Evolutionary conservation across 768 basidiomycete genomes (phyloP), one percentile per base, ranked within the genome.

Genomic region (Gymnopilus junonius): DNA sequence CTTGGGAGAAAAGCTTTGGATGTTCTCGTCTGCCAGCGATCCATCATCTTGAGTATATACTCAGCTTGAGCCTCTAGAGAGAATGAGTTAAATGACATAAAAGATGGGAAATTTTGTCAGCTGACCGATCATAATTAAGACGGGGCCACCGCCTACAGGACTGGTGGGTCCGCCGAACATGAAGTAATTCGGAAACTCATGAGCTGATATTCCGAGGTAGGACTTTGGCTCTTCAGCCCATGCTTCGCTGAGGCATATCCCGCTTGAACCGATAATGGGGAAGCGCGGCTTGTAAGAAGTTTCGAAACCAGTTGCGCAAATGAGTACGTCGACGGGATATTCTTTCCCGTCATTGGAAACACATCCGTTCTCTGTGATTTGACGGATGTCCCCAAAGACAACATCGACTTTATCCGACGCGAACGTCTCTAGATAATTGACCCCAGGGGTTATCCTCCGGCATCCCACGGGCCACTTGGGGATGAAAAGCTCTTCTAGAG

Each of bases 281-380:
- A 80, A 80, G 5, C 73, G 70, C 17, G 77, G 77, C 56, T 64
- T 69, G 60, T 70, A 77, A 1, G 71, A 71, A 3, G 75, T 76
- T 62, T 78, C 68, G 48, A 80, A 78, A 1, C 79, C 79, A 17
- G 79, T 80, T n/a, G 77, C 79, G 57, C 79, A 80, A 45, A 78
- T 74, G 11, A 79, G 56, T 10, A 75, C 70, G 56, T 79, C 77
- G 21, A 79, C 65, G 15, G 73, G 62, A 43, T 75, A 67, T 53
- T 77, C 75, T 51, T 65, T 60, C 5, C 75, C 77, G 45, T 78
- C 69, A 0, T 60, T 66, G 29, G 66, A 65, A 15, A 77, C 37
- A 50, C 68, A 70, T 10, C 77, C 78, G 6, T 61, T 69, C 20
- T 74, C 71, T 7, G 76, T 78, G 57, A 77, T 67, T n/a, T 68